Base-by-base conservation (phyloP, 371 early-diverging fungal genomes). In the Dichotomocladium elegans region DNA sequence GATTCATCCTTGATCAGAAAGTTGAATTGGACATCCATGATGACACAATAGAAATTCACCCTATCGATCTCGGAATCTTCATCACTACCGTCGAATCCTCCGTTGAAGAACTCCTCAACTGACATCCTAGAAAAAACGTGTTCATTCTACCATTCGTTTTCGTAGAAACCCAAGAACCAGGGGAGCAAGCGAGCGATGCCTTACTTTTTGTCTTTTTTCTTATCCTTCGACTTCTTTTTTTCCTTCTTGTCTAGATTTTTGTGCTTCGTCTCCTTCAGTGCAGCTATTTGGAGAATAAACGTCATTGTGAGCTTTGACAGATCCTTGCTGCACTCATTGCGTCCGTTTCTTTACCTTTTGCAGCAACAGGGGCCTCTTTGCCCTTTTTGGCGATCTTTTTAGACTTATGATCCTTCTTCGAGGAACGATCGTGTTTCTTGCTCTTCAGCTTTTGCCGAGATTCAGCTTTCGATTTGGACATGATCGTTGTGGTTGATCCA, bases 41-140 rank as follows among this genome's bases (percentile, higher is more conserved):
- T 24, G 17, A 27, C 41, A 26, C 27, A 34, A 10, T 27, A 14
- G 9, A 4, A 11, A 8, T 3, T 33, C 29, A 48, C 57, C 35
- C 45, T 57, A 29, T 57, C 57, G 27, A 50, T 22, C 14, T 56
- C 51, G 3, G 54, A 53, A 12, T 59, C 60, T n/a, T 49, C 49
- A 35, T 50, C 49, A 15, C 37, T 40, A 21, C 21, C 53, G 5
- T 43, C 48, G 40, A 57, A 60, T 29, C 61, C 61, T n/a, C 61
- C 65, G 24, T 40, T 48, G 21, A 62, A 55, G 40, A 66, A 59
- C 14, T 66, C 56, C 17, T 61, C 58, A 10, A 66, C 62, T 3
- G 62, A 60, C 61, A 60, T 60, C 35, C 52, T 52, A 42, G 1
- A 9, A 47, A 19, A n/a, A 14, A 14, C 15, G 9, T 37, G n/a